phyloP scores from a whole-genome alignment of 768 basidiomycete genomes.

The Leucocoprinus sp. region DNA sequence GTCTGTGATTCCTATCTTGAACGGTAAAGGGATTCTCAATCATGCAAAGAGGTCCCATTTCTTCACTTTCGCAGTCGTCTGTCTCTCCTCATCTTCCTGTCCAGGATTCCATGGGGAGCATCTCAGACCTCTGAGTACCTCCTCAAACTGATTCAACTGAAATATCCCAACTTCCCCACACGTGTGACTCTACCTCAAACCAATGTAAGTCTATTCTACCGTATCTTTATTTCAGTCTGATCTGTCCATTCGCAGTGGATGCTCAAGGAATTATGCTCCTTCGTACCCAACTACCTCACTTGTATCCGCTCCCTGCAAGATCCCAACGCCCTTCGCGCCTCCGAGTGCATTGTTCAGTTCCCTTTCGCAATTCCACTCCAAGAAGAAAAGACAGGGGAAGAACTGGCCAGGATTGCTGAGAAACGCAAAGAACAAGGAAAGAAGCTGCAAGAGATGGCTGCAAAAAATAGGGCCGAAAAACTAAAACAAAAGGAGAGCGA shows the following conservation, averaged over 20 bases:
- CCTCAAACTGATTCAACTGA: slow-evolving; percentile 88
- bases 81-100: neutral
- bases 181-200: slow-evolving; percentile 73
- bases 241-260: slow-evolving; percentile 59
- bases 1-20: slow-evolving; percentile 80
- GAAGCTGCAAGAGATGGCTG: slow-evolving; percentile 86
- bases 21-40: slow-evolving; percentile 76
- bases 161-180: slow-evolving; percentile 89
- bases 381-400: slow-evolving; percentile 90
- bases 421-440: slow-evolving; percentile 79
- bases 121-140: slow-evolving; percentile 87
- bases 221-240: neutral
- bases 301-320: slow-evolving; percentile 62
- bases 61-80: neutral
- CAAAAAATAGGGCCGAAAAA: slow-evolving; percentile 82
- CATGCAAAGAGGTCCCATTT: slow-evolving; percentile 68
- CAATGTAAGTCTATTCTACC: slow-evolving; percentile 41
- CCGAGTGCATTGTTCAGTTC: slow-evolving; percentile 79
- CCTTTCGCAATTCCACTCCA: slow-evolving; percentile 59
- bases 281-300: slow-evolving; percentile 66
- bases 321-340: slow-evolving; percentile 52
- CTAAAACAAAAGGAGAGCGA: slow-evolving; percentile 71
- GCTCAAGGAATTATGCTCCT: slow-evolving; percentile 79
- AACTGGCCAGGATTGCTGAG: slow-evolving; percentile 69
- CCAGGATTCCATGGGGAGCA: slow-evolving; percentile 90